These are phyloP conservation scores for Gynostemma pentaphyllum DNA, from an alignment of 306 rosid species.

Conservation along the genomic window DNA sequence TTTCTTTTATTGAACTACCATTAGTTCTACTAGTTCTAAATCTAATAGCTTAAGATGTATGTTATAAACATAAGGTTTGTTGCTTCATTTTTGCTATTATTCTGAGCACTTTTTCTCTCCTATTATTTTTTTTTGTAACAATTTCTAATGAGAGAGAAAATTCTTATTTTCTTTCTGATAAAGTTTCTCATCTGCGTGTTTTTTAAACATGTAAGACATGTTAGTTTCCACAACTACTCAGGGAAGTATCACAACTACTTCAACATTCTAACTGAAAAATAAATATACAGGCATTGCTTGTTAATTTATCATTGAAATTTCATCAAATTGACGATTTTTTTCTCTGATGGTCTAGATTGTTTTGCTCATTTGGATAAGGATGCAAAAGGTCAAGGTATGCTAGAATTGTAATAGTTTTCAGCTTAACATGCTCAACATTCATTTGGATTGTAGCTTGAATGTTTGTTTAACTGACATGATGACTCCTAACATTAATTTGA, in stretches of 20 bases:
- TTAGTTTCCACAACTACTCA: too few relatives aligned
- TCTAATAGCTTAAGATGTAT: not conserved
- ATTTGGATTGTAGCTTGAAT: conserved; percentile 4
- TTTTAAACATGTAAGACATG: too few relatives aligned
- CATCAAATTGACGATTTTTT: not conserved
- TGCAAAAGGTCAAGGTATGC: conserved; percentile 42
- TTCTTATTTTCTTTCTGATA: too few relatives aligned
- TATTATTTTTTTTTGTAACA: too few relatives aligned
- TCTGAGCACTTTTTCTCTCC: too few relatives aligned
- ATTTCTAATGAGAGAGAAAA: too few relatives aligned
- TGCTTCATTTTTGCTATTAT: not conserved
- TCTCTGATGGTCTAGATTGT: conserved; percentile 50
- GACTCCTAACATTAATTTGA: conserved; percentile 15
- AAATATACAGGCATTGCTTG: not conserved
- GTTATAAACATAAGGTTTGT: not conserved
- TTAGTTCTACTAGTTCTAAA: too few relatives aligned
- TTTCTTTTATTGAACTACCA: not conserved
- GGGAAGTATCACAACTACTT: not conserved
- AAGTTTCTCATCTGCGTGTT: too few relatives aligned
- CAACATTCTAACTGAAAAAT: too few relatives aligned
- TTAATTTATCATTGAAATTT: not conserved
- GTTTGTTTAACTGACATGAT: conserved; percentile 1
- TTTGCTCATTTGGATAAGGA: conserved; percentile 50
- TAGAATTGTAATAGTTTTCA: not conserved
- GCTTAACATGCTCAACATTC: conserved; percentile 4